Base-by-base conservation (phyloP, 2,329 filamentous ascomycete species). In the Aspergillus candidus region DNA sequence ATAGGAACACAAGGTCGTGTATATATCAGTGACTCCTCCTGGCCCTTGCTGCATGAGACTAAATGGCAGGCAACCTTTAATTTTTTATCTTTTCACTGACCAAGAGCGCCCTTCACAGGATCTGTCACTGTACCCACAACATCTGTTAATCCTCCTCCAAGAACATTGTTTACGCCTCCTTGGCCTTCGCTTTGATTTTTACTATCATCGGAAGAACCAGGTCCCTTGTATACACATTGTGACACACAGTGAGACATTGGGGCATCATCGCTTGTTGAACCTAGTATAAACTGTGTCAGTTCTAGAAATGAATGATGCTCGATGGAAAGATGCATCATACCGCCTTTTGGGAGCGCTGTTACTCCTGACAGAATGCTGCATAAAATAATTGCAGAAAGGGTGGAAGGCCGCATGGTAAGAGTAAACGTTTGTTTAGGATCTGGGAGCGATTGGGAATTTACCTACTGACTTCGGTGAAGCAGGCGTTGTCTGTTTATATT, bases 61-160 rank as follows among this genome's bases (percentile, higher is more conserved):
- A n/a, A n/a, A n/a, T n/a, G n/a, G n/a, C n/a, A n/a, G n/a, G n/a
- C n/a, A n/a, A n/a, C n/a, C n/a, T n/a, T n/a, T n/a, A n/a, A n/a
- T n/a, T n/a, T n/a, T n/a, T n/a, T n/a, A n/a, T n/a, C n/a, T n/a
- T n/a, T n/a, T n/a, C n/a, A n/a, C n/a, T n/a, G n/a, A 7, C 36
- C 36, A 30, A 38, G 36, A 38, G 36, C 36, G 18, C 36, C 36
- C n/a, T 38, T 38, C 4, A 38, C 36, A 13, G 36, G 36, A 11
- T 17, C 4, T 6, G 31, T 6, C 18, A 38, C 11, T 6, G 36
- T 38, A 17, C 36, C 36, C 12, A 27, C 7, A 29, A 38, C 6
- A 14, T 38, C 36, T 6, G 29, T 38, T 5, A 38, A 17, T n/a
- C 36, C 36, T n/a, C 36, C 36, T 4, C 36, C 36, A 10, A 38